Evolutionary conservation across 192 early-diverging fungal species (phyloP), one percentile per base, ranked within the genome.

Genomic region (Backusella tuberculispora): DNA sequence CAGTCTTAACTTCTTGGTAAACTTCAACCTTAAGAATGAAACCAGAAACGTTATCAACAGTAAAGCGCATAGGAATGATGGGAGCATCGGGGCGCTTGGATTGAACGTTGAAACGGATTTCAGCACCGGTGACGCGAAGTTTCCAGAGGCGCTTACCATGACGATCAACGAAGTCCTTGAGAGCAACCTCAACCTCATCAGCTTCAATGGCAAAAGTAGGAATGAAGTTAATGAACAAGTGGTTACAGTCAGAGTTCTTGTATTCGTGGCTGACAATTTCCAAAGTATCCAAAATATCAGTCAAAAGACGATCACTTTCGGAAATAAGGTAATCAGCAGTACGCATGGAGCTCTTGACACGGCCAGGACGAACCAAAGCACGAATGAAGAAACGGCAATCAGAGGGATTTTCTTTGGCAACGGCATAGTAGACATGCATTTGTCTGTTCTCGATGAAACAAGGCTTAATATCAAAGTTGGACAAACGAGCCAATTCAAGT

Each of bases 341-440:
- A 12, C 90, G 90, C 63, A 95, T 89, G 2, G 88, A 85, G 46
- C 92, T 92, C 74, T 88, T 87, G 66, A 97, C 86, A 46, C 92
- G 88, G 17, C 96, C 94, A 34, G 98, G 95, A 56, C 97, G 94
- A 42, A 99, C 95, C 63, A 99, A 88, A 38, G 95, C 96, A 72
- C 98, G 94, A 41, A 99, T 94, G 83, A 99, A 99, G 94, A 99
- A 98, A 34, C 98, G 89, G 69, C 91, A 92, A 83, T 99, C 98
- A 0, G 96, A 88, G 2, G 92, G 85, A 79, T 99, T 99, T 82
- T 96, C 91, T 85, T 98, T 98, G 80, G 92, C 95, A 66, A 95
- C 87, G 34, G 92, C 96, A 79, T 97, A 94, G 90, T 99, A 99
- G 60, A 98, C 92, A 76, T 97, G 96, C 83, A 99, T 90, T 77